Percentiles rank a stretch among this genome's conserved stretches.
phyloP scores from a whole-genome alignment of 768 basidiomycete genomes.

The Serpula lacrymans region DNA sequence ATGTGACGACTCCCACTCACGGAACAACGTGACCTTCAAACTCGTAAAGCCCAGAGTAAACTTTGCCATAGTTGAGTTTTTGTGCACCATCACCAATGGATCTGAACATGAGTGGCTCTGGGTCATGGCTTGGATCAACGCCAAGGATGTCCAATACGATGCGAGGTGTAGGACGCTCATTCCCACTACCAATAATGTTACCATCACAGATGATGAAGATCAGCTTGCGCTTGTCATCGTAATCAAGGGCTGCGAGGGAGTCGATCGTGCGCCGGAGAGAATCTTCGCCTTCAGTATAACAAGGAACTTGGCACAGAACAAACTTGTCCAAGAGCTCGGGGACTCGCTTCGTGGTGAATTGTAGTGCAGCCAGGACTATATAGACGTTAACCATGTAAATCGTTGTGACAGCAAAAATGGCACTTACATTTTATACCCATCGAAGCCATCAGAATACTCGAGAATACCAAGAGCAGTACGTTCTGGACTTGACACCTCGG shows the following conservation, averaged over 20 bases:
- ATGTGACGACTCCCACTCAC: conserved; percentile 27
- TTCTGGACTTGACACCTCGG: conserved; percentile 61
- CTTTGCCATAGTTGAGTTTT: conserved; percentile 67
- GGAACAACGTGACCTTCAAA: conserved; percentile 70
- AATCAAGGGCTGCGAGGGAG: conserved; percentile 59
- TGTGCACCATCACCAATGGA: conserved; percentile 65
- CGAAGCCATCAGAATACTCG: conserved; percentile 52
- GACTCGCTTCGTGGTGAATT: conserved; percentile 54
- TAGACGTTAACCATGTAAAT: conserved; percentile 1
- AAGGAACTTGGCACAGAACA: conserved; percentile 64
- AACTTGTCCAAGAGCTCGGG: conserved; percentile 71
- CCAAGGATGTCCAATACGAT: conserved; percentile 68
- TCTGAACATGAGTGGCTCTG: conserved; percentile 65
- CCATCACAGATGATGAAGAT: conserved; percentile 68
- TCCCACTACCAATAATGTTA: conserved; percentile 68
- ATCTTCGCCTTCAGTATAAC: conserved; percentile 72
- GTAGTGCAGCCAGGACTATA: conserved; percentile 61
- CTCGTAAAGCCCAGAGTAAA: conserved; percentile 70
- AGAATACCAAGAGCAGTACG: conserved; percentile 52
- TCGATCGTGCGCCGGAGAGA: conserved; percentile 67
- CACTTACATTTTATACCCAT: conserved; percentile 59
- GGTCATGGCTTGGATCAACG: conserved; percentile 60
- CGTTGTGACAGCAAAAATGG: too few species aligned
- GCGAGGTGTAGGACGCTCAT: conserved; percentile 62
- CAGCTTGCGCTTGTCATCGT: conserved; percentile 70